Evolutionary conservation across 306 rosid genomes (phyloP).

Genomic region (Glycine tomentella): DNA sequence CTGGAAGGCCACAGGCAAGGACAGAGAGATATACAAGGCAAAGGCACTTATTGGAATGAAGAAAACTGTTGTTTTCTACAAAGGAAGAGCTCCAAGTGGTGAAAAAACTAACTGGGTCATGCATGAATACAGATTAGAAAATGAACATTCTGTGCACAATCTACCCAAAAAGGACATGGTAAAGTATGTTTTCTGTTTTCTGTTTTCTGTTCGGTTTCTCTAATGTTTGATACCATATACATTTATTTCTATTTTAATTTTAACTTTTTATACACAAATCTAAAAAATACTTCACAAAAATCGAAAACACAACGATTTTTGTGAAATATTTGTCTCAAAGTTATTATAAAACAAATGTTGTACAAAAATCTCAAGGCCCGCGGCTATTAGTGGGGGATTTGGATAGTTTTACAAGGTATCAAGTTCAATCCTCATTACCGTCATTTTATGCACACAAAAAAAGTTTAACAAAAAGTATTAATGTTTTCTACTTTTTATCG

Average conservation of each 20-base stretch:
- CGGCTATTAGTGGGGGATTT: too few species aligned
- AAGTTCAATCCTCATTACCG: too few species aligned
- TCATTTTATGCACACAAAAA: too few species aligned
- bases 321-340: background rate
- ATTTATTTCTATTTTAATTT: too few species aligned
- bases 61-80: conserved; percentile 91
- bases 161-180: conserved; percentile 64
- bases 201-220: background rate
- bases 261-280: background rate
- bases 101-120: conserved; percentile 88
- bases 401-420: too few species aligned
- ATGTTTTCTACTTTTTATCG: background rate
- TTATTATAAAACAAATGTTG: background rate
- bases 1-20: conserved; percentile 98
- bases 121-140: conserved; percentile 86
- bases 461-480: background rate
- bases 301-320: too few species aligned
- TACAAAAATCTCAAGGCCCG: background rate
- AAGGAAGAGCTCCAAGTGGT: conserved; percentile 85
- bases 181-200: background rate
- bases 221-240: too few species aligned
- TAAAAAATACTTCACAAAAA: background rate
- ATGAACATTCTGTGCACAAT: conserved; percentile 46
- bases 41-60: conserved; percentile 77
- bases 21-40: conserved; percentile 70